Conservation (phyloP, 805 yeast species). For the Metschnikowia picachoensis region DNA sequence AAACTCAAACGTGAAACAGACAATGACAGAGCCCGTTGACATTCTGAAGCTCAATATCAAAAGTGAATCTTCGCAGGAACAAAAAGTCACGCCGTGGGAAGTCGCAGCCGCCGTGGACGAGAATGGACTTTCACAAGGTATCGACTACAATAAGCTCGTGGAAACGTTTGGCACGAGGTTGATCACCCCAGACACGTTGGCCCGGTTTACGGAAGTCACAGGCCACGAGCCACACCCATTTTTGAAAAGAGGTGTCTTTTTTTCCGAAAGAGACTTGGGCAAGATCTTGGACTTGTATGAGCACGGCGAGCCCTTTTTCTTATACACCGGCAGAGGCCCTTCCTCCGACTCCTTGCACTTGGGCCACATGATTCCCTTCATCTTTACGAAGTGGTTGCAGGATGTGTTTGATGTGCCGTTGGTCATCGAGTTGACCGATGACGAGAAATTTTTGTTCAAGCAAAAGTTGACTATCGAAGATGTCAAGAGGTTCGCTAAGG, state of each 20-base stretch:
- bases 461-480: slow-evolving; percentile 84
- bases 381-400: slow-evolving; percentile 96
- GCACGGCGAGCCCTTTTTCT: slow-evolving; percentile 90
- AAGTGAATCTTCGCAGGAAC: slow-evolving; percentile 23
- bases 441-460: slow-evolving; percentile 94
- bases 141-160: slow-evolving; percentile 87
- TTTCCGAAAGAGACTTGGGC: slow-evolving; percentile 80
- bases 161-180: slow-evolving; percentile 81
- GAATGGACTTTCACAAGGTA: slow-evolving; percentile 76
- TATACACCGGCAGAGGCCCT: slow-evolving; percentile 98
- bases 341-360: slow-evolving; percentile 91
- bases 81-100: slow-evolving; percentile 87
- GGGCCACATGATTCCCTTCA: slow-evolving; percentile 95
- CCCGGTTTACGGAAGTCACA: slow-evolving; percentile 73
- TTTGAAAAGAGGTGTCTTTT: slow-evolving; percentile 86
- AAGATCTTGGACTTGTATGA: slow-evolving; percentile 85
- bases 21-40: slow-evolving; percentile 16
- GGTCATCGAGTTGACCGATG: slow-evolving; percentile 92
- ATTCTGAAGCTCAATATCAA: slow-evolving; percentile 17
- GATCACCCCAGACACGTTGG: slow-evolving; percentile 66
- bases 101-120: slow-evolving; percentile 98
- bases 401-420: slow-evolving; percentile 96
- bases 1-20: background rate
- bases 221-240: slow-evolving; percentile 91
- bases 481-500: slow-evolving; percentile 72